Percentiles rank a stretch among this genome's conserved stretches.
phyloP scores from a whole-genome alignment of 2,329 filamentous ascomycete genomes.

The Dichotomopilus funicola region DNA sequence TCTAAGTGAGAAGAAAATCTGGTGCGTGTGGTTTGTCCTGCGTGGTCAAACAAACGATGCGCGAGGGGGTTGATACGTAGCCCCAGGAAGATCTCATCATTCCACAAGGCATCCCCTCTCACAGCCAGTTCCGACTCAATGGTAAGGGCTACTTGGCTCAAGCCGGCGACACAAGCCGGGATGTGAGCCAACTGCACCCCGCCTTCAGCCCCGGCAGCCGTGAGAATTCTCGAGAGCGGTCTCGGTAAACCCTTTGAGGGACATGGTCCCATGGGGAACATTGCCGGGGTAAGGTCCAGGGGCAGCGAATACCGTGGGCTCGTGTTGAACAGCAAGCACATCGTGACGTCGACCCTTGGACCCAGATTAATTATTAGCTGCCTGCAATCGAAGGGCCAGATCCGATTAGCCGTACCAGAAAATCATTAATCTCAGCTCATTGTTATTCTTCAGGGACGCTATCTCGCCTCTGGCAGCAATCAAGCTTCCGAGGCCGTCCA shows the following conservation, averaged over 20 bases:
- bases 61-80: not conserved
- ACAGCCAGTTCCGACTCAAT: not conserved
- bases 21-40: not conserved
- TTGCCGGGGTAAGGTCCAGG: not conserved
- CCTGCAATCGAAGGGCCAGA: not conserved
- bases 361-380: not conserved
- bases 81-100: not conserved
- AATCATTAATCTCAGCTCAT: not conserved
- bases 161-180: not conserved
- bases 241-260: not conserved
- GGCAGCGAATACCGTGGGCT: not conserved
- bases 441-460: not conserved
- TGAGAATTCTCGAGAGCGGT: not conserved
- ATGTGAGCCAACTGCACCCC: not conserved
- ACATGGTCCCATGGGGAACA: not conserved
- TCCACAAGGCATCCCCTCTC: not conserved
- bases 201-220: not conserved
- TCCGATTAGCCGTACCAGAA: not conserved
- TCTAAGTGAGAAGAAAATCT: not conserved
- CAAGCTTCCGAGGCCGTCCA: not conserved
- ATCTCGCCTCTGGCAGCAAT: not conserved
- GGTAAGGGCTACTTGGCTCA: not conserved
- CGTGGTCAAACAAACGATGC: not conserved
- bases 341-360: not conserved
- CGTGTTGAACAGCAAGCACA: not conserved